A percentile compares a stretch with the other conserved stretches of the same genome.
Evolutionary conservation across 2,329 filamentous ascomycete species (phyloP).

Genomic region (Hymenoscyphus infarciens): DNA sequence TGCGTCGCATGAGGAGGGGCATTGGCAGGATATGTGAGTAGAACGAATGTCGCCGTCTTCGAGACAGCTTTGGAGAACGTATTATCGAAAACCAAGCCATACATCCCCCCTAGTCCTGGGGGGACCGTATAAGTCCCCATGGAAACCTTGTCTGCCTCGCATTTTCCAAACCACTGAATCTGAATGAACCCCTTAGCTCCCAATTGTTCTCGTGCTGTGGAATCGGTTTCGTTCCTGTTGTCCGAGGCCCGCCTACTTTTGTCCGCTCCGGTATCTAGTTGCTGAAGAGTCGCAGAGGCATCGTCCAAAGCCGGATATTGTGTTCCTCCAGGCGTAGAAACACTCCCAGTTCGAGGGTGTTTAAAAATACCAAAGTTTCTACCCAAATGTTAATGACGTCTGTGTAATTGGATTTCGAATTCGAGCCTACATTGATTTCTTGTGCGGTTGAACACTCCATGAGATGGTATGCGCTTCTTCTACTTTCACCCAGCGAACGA

Average conservation of each 20-base stretch:
- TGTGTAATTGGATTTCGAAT: not conserved
- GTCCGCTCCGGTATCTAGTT: slow-evolving; percentile 24
- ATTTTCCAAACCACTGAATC: slow-evolving; percentile 88
- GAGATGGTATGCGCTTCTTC: slow-evolving; percentile 88
- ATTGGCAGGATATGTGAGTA: slow-evolving; percentile 88
- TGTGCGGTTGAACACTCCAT: slow-evolving; percentile 96
- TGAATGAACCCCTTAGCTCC: slow-evolving; percentile 64
- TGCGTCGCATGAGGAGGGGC: slow-evolving; percentile 71
- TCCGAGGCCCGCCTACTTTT: slow-evolving; percentile 35
- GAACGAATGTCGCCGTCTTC: slow-evolving; percentile 91
- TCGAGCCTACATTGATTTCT: slow-evolving; percentile 78
- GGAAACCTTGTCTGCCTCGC: slow-evolving; percentile 91
- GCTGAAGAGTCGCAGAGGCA: slow-evolving; percentile 23
- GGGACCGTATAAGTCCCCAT: slow-evolving; percentile 84
- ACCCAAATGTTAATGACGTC: slow-evolving; percentile 23
- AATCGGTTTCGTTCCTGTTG: slow-evolving; percentile 52
- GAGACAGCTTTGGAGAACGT: slow-evolving; percentile 95
- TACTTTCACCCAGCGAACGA: slow-evolving; percentile 95
- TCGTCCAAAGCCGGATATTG: slow-evolving; percentile 25
- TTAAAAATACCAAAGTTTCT: slow-evolving; percentile 97
- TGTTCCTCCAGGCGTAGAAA: slow-evolving; percentile 20
- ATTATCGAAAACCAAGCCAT: slow-evolving; percentile 95
- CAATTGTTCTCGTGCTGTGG: slow-evolving; percentile 60
- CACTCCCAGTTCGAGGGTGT: slow-evolving; percentile 65
- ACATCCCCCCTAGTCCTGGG: slow-evolving; percentile 78